These are phyloP conservation scores for Geotrichum aggregatum DNA, from an alignment of 1,139 yeast species.

Conservation along the genomic window DNA sequence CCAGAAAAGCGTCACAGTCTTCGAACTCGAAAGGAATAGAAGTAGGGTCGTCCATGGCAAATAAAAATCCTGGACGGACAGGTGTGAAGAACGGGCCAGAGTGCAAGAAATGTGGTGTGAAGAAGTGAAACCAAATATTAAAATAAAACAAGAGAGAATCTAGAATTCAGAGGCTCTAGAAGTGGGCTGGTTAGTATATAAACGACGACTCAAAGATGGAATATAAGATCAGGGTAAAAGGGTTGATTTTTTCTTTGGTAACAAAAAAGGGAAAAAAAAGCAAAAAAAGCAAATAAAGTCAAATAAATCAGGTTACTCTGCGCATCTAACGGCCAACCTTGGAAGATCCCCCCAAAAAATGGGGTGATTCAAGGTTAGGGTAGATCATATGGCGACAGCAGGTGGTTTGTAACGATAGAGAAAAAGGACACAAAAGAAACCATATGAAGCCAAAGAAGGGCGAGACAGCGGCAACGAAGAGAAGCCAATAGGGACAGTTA, in stretches of 20 bases:
- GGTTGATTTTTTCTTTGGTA: neutral
- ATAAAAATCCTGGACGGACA: neutral
- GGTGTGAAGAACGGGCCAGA: neutral
- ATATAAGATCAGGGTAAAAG: slow-evolving; percentile 3
- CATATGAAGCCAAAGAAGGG: neutral
- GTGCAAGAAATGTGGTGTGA: slow-evolving; percentile 3
- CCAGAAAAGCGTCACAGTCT: slow-evolving; percentile 29
- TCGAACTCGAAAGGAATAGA: slow-evolving; percentile 26
- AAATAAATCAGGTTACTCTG: slow-evolving; percentile 6
- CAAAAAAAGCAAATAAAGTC: neutral
- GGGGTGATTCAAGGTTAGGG: slow-evolving; percentile 1
- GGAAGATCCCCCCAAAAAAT: neutral
- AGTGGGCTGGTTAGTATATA: slow-evolving; percentile 1
- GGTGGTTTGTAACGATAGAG: no score
- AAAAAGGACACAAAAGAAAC: neutral
- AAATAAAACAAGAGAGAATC: neutral
- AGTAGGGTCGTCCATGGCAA: slow-evolving; percentile 16
- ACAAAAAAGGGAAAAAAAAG: neutral
- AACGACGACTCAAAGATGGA: neutral
- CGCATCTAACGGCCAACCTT: neutral
- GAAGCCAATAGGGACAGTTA: neutral
- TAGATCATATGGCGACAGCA: neutral
- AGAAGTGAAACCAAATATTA: neutral
- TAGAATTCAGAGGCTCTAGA: neutral
- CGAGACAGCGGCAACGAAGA: neutral